These are phyloP conservation scores for Rhytidhysteron rufulum DNA, from an alignment of 2,329 filamentous ascomycete species.

Conservation along the genomic window DNA sequence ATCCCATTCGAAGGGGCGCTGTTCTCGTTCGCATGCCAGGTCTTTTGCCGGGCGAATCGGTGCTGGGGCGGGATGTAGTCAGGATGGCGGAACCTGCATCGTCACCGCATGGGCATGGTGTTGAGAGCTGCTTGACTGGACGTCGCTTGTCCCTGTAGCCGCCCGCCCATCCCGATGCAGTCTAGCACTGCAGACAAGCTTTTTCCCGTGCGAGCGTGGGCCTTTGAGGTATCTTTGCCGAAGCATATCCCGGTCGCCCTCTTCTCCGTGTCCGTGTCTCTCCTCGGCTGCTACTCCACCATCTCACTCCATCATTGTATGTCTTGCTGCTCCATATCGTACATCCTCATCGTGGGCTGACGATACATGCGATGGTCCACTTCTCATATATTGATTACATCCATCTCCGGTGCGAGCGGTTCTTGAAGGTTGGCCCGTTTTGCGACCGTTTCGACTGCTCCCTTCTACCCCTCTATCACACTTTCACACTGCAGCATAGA, in stretches of 20 bases:
- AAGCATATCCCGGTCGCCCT: too few species aligned
- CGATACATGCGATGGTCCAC: too few species aligned
- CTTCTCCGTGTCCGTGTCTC: conserved; percentile 1
- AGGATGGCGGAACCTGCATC: conserved; percentile 22
- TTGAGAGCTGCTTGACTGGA: conserved; percentile 9
- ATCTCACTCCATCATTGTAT: too few species aligned
- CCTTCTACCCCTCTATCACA: conserved; percentile 1
- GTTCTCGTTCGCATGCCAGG: conserved; percentile 34
- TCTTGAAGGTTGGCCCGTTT: conserved; percentile 7
- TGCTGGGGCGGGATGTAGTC: conserved; percentile 10
- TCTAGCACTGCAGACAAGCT: conserved; percentile 10
- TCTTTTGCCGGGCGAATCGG: conserved; percentile 22
- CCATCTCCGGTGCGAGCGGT: too few species aligned
- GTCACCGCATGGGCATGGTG: conserved; percentile 22
- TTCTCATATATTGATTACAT: too few species aligned
- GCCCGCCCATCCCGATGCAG: conserved; percentile 11
- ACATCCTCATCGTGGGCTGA: too few species aligned
- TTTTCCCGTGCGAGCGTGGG: conserved; percentile 4
- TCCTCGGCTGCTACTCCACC: too few species aligned
- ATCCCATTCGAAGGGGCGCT: background rate
- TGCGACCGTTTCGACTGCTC: conserved; percentile 1
- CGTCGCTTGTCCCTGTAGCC: conserved; percentile 9
- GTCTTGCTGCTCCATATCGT: too few species aligned
- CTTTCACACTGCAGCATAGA: conserved; percentile 2
- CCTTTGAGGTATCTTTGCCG: too few species aligned